Evolutionary conservation across 768 basidiomycete genomes (phyloP), one percentile per base, ranked within the genome.

Genomic region (Lanmaoa rubissima): DNA sequence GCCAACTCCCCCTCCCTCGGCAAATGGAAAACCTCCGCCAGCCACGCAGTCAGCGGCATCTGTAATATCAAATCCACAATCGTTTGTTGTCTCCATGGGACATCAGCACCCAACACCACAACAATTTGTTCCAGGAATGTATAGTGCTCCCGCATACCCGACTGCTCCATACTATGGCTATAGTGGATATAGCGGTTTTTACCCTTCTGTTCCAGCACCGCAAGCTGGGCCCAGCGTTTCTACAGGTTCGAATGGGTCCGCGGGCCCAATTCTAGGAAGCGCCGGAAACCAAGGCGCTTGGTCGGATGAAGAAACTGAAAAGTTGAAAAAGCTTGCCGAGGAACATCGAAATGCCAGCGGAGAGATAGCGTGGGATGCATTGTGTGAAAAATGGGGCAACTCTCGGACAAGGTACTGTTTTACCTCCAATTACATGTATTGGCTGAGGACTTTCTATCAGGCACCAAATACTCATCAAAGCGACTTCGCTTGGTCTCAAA

Each of bases 381-480:
- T 92, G 24, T 82, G 86, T 49, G 76, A 76, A 48, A 82, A 87
- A 63, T 92, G 88, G 84, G 90, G 90, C 5, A 80, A 79, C 58
- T 82, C 82, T 39, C 78, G 90, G 52, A 85, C 90, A 53, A 84
- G 87, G 90, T 88, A 59, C 47, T 24, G 74, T 74, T 31, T 44
- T 26, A 1, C 54, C 52, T 42, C 32, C 6, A 4, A 12, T 38
- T 44, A 14, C 17, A 3, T 42, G 13, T 21, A 5, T 45, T 45
- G 8, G n/a, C 53, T 68, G 50, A 68, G 46, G 31, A 19, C 35
- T 19, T 28, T 45, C 28, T 36, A 1, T 21, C 51, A 92, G 90
- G 65, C 89, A 91, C 63, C 90, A 93, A 68, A 91, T 92, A 53
- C 74, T 92, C 35, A 82, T 91, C 58, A 92, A 90, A 71, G 91